These are phyloP conservation scores for Mitragyna speciosa DNA, from an alignment of 257 asterid species.

Conservation along the genomic window DNA sequence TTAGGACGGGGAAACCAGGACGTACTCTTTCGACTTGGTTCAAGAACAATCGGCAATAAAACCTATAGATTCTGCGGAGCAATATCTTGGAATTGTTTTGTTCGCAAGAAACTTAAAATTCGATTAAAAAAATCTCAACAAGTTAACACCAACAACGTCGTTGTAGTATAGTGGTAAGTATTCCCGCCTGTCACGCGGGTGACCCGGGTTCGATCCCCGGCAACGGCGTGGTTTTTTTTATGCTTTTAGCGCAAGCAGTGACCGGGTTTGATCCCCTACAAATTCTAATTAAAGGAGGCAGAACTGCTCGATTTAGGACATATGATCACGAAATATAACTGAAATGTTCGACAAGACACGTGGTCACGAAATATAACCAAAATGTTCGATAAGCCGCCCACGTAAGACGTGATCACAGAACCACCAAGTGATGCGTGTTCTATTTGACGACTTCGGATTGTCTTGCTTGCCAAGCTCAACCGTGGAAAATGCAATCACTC, in stretches of 20 bases:
- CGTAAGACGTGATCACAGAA: neutral
- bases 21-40: no score
- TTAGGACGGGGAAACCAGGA: no score
- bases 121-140: no score
- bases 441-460: neutral
- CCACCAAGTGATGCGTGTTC: neutral
- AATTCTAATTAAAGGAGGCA: no score
- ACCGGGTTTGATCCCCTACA: no score
- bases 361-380: neutral
- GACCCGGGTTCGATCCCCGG: slow-evolving; percentile 71
- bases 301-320: no score
- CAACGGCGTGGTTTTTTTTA: slow-evolving; percentile 32
- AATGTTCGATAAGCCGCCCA: neutral
- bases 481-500: neutral
- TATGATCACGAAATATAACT: neutral
- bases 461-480: neutral
- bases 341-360: neutral
- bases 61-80: no score
- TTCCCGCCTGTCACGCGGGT: slow-evolving; percentile 59
- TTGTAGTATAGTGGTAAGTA: slow-evolving; percentile 65
- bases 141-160: slow-evolving; percentile 27
- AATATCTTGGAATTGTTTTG: no score
- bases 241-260: neutral
- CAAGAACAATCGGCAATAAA: no score
- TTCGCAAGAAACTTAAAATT: no score